phyloP scores from a whole-genome alignment of 495 filamentous ascomycete species.

The Trichocladium antarcticum region DNA sequence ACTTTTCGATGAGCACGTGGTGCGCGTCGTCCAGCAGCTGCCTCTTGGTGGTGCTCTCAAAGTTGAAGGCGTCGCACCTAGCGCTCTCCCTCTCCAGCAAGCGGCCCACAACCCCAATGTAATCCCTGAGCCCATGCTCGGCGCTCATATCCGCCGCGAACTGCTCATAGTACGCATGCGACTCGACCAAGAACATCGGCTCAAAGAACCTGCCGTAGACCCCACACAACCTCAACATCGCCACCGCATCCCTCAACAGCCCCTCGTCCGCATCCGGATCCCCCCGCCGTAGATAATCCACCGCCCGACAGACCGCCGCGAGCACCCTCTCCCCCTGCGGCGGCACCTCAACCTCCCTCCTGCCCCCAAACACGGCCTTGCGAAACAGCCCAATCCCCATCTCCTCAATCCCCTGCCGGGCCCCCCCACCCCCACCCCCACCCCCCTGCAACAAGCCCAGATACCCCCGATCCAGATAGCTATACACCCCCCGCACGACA shows the following conservation, averaged over 20 bases:
- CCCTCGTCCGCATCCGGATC: conserved; percentile 39
- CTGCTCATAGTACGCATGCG: conserved; percentile 48
- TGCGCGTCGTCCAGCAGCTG: conserved; percentile 62
- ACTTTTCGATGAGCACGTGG: conserved; percentile 49
- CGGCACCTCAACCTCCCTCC: conserved; percentile 1
- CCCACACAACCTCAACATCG: conserved; percentile 69
- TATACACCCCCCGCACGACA: conserved; percentile 73
- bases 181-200: conserved; percentile 54
- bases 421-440: conserved; percentile 35
- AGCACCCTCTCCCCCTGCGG: conserved; percentile 48
- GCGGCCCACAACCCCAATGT: conserved; percentile 53
- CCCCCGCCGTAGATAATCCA: conserved; percentile 56
- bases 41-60: conserved; percentile 71
- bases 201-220: conserved; percentile 74
- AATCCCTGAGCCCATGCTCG: conserved; percentile 50
- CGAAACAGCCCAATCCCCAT: conserved; percentile 47
- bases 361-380: conserved; percentile 43
- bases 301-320: conserved; percentile 61
- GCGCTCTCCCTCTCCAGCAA: conserved; percentile 59
- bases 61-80: conserved; percentile 64
- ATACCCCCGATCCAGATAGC: conserved; percentile 83
- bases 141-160: conserved; percentile 54
- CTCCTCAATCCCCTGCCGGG: conserved; percentile 42
- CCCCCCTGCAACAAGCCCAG: conserved; percentile 39
- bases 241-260: conserved; percentile 59